Percentiles rank a stretch among this genome's conserved stretches.
phyloP scores from a whole-genome alignment of 805 yeast genomes.

The Teunomyces pallodes region DNA sequence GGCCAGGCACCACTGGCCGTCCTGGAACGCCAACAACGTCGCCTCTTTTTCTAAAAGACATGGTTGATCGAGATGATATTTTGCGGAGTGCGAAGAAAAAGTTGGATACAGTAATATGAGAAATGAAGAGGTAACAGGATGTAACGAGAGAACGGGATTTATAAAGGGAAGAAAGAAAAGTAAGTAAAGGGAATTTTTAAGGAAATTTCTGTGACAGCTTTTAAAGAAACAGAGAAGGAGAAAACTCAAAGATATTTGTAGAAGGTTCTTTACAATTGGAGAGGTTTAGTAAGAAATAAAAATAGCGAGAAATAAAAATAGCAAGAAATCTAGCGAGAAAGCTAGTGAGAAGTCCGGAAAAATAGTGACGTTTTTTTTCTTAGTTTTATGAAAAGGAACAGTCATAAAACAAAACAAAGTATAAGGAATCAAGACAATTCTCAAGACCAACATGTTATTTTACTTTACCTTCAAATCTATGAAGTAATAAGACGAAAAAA shows the following conservation, averaged over 20 bases:
- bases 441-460: too few relatives aligned
- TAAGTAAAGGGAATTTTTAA: not conserved
- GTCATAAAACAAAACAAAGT: too few relatives aligned
- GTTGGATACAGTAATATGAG: not conserved
- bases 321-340: too few relatives aligned
- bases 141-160: not conserved
- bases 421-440: too few relatives aligned
- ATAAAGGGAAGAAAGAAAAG: too few relatives aligned
- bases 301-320: too few relatives aligned
- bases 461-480: too few relatives aligned
- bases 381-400: not conserved
- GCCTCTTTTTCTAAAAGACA: conserved; percentile 45
- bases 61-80: conserved; percentile 7
- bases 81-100: not conserved
- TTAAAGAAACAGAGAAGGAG: not conserved
- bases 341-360: not conserved
- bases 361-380: not conserved
- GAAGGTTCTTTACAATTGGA: too few relatives aligned
- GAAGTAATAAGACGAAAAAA: not conserved
- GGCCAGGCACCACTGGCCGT: conserved; percentile 3
- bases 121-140: not conserved
- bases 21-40: conserved; percentile 29
- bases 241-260: too few relatives aligned
- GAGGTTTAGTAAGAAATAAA: too few relatives aligned
- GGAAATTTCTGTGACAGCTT: not conserved